Conservation (phyloP, 179 eudicot genomes). For the Pouteria campechiana region DNA sequence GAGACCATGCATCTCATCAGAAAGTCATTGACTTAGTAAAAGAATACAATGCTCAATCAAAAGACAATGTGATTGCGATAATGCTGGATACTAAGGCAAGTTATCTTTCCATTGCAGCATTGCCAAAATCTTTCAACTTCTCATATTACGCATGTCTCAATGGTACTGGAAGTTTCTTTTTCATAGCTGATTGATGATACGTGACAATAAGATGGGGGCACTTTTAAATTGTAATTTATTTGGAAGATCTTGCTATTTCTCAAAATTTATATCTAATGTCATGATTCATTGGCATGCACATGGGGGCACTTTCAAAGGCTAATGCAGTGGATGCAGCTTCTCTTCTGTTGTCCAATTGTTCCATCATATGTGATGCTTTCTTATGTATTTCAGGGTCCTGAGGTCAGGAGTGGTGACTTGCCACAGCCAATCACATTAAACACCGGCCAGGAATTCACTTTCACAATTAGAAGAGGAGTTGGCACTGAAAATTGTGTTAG, state of each 20-base stretch:
- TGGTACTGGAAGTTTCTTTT: too few species aligned
- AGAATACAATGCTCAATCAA: slow-evolving; percentile 69
- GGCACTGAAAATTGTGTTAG: slow-evolving; percentile 57
- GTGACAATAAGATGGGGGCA: too few species aligned
- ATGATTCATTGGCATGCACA: too few species aligned
- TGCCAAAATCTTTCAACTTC: neutral
- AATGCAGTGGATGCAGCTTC: too few species aligned
- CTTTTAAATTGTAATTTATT: neutral
- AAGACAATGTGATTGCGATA: slow-evolving; percentile 76
- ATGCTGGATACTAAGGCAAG: slow-evolving; percentile 89
- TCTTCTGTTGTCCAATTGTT: too few species aligned
- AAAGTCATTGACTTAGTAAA: slow-evolving; percentile 77
- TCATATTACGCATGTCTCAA: slow-evolving; percentile 1
- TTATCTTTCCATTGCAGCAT: neutral
- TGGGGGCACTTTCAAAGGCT: too few species aligned
- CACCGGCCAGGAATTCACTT: slow-evolving; percentile 57
- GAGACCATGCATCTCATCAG: slow-evolving; percentile 84
- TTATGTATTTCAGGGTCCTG: slow-evolving; percentile 49
- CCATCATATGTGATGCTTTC: neutral
- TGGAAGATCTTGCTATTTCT: neutral
- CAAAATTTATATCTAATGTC: neutral
- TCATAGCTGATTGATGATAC: neutral
- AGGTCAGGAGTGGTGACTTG: slow-evolving; percentile 83
- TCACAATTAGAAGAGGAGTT: slow-evolving; percentile 69
- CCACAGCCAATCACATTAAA: slow-evolving; percentile 54